phyloP scores from a whole-genome alignment of 2,329 filamentous ascomycete genomes.

The Fusarium brachygibbosum region DNA sequence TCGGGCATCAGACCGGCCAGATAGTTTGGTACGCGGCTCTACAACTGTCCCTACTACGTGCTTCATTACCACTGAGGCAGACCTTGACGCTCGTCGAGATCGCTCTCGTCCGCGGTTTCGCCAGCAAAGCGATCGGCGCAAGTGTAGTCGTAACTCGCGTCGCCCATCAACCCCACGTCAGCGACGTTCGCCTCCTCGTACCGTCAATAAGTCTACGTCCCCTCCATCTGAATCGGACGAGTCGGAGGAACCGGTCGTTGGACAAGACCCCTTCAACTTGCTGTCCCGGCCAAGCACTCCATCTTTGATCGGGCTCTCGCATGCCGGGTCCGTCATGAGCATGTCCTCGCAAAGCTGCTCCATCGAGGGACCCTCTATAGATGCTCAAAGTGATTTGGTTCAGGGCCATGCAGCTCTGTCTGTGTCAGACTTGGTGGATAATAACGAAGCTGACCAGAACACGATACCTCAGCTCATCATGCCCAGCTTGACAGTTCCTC shows the following conservation, averaged over 20 bases:
- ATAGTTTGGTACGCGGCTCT: conserved; percentile 39
- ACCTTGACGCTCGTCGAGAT: conserved; percentile 48
- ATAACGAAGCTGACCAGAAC: conserved; percentile 35
- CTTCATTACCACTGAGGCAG: conserved; percentile 55
- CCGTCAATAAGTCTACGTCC: conserved; percentile 31
- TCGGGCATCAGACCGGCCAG: conserved; percentile 38
- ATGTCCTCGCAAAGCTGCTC: conserved; percentile 67
- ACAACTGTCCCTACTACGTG: conserved; percentile 51
- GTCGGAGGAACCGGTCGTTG: conserved; percentile 31
- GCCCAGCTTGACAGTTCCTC: conserved; percentile 94
- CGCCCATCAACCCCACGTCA: conserved; percentile 39
- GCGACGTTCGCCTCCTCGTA: conserved; percentile 31
- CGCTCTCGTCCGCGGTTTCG: conserved; percentile 44
- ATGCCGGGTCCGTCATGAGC: conserved; percentile 57
- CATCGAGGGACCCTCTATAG: conserved; percentile 60
- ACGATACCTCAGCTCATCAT: conserved; percentile 87
- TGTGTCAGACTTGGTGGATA: conserved; percentile 34
- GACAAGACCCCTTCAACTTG: conserved; percentile 37
- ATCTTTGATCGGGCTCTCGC: conserved; percentile 45
- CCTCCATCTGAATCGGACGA: conserved; percentile 29
- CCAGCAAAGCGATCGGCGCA: conserved; percentile 42
- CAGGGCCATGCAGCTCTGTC: conserved; percentile 34
- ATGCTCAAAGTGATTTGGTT: conserved; percentile 48
- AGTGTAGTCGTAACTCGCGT: conserved; percentile 38
- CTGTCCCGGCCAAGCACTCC: conserved; percentile 49